Percentiles rank a stretch among this genome's conserved stretches.
phyloP scores from a whole-genome alignment of 2,329 filamentous ascomycete species.

The Penicillium rolfsii region DNA sequence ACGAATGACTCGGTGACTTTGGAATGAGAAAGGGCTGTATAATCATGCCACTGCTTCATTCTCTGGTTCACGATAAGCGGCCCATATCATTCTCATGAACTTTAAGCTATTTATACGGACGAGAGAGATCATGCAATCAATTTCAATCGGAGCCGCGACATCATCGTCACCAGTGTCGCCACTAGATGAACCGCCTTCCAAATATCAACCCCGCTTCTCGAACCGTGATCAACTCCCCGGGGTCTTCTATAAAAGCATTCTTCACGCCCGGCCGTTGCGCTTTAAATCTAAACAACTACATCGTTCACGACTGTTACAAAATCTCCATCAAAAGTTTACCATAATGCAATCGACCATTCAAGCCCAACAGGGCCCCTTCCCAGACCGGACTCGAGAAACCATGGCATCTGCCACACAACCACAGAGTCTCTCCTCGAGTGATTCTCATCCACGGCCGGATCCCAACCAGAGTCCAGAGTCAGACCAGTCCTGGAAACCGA shows the following conservation, averaged over 20 bases:
- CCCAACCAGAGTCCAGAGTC: neutral
- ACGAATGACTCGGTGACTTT: neutral
- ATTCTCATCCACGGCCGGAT: neutral
- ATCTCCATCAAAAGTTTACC: neutral
- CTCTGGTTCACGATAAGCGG: neutral
- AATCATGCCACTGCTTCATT: neutral
- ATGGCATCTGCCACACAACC: conserved; percentile 4
- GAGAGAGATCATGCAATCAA: neutral
- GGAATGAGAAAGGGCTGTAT: neutral
- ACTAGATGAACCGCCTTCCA: neutral
- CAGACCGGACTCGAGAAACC: conserved; percentile 16
- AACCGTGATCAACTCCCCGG: neutral
- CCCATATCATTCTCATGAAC: neutral
- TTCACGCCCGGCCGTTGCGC: too few species aligned
- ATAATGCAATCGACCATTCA: conserved; percentile 20
- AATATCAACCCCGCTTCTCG: conserved; percentile 8
- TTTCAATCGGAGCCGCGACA: neutral
- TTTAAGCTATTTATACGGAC: neutral
- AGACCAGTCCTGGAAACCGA: conserved; percentile 37
- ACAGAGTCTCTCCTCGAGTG: neutral
- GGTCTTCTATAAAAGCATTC: neutral
- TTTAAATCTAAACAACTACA: too few species aligned
- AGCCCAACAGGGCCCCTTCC: conserved; percentile 4
- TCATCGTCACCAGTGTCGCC: conserved; percentile 9
- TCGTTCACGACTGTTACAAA: neutral